phyloP scores from a whole-genome alignment of 306 rosid genomes.

The Quercus dentata region DNA sequence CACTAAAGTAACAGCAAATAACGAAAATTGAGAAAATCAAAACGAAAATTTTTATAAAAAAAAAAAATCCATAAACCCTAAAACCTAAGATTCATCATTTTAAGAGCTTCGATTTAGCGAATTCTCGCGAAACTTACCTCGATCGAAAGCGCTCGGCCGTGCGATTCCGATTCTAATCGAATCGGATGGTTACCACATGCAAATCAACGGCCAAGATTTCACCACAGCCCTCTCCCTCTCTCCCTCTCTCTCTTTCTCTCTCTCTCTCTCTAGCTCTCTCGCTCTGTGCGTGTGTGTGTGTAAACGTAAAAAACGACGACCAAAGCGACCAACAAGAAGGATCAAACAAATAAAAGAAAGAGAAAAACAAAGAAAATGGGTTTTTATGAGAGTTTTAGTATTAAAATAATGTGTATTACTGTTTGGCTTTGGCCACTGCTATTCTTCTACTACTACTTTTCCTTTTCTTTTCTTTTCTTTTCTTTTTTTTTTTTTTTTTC shows the following conservation, averaged over 20 bases:
- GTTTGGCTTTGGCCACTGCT: neutral
- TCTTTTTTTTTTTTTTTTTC: too few species aligned
- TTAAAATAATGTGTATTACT: neutral
- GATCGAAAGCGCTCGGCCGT: neutral
- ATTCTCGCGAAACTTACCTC: slow-evolving; percentile 1
- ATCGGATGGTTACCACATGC: neutral
- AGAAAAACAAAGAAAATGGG: neutral
- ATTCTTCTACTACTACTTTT: neutral
- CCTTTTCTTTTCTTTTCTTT: too few species aligned
- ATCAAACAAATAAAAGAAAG: too few species aligned
- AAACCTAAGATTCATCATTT: neutral
- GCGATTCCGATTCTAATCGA: neutral
- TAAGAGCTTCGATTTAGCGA: neutral
- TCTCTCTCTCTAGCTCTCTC: neutral
- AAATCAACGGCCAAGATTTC: neutral
- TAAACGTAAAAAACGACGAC: neutral
- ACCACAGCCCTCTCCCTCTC: neutral
- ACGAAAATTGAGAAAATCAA: neutral
- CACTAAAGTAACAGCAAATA: neutral
- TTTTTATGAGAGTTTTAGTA: neutral
- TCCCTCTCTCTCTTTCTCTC: neutral
- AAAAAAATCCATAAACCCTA: neutral
- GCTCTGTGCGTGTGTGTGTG: neutral
- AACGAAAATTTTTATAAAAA: neutral
- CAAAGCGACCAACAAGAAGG: neutral